Evolutionary conservation across 371 early-diverging fungal genomes (phyloP), one percentile per base, ranked within the genome.

Genomic region (Nosema muscidifuracis): DNA sequence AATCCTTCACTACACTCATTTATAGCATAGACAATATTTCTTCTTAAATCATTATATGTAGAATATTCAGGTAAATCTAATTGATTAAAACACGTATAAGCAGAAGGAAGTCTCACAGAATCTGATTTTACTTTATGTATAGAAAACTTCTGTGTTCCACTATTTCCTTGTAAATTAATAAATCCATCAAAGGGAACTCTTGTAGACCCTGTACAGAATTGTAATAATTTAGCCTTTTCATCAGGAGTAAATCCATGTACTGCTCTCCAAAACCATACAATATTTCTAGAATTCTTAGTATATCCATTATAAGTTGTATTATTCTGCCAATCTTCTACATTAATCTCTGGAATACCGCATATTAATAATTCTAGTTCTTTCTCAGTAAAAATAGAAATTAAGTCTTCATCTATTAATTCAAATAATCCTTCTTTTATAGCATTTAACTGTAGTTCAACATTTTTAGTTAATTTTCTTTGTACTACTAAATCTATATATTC

Each of bases 221-320:
- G 96, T 56, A 97, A 84, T 62, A 97, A 83, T 81, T 94, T 94
- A 26, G 98, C 94, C 1, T 92, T 85, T 82, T 95, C 92, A 83
- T 93, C 94, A 80, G 92, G 92, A 75, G 89, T 89, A 82, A 95
- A 93, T 73, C 90, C 89, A n/a, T 94, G 87, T 12, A 97, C 95
- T 0, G 92, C 93, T 33, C 94, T 85, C 98, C 98, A 97, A 86
- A 96, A 95, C 94, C 94, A 93, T 80, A 92, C 91, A 53, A 97
- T 87, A 74, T 91, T 93, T 15, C 91, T 89, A 4, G 90, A 89
- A 24, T 88, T 84, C 2, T 86, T 73, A 12, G 89, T 86, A 82
- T 93, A 97, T 57, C 91, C 93, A 73, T 89, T 26, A 80, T 95
- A 97, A 73, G 89, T 91, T 0, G 95, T 92, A 82, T 94, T 90